Base-by-base conservation (phyloP, 106 monocot species). In the Acorus gramineus region DNA sequence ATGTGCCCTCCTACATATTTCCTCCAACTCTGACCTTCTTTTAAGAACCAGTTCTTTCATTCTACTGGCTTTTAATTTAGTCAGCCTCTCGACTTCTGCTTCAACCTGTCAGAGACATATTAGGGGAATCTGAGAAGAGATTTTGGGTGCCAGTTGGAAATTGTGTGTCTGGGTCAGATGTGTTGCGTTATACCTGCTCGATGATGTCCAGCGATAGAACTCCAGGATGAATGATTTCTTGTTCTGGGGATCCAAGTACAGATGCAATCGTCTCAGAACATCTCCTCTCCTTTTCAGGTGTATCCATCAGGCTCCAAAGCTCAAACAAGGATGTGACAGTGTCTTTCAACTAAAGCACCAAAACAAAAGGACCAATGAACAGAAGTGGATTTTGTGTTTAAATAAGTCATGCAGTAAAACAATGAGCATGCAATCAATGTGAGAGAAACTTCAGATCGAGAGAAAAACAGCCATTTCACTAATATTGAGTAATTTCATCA, bases 261-360 rank as follows among this genome's bases (percentile, higher is more conserved):
- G 65, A 73, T 46, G 70, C 71, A 14, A 91, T 55, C 67, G 67
- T 90, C 66, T 66, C 76, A 60, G 87, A 96, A 53, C 55, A 71
- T 42, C 54, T 58, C 53, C 71, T 82, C 59, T 91, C 87, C 72
- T 83, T 80, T 67, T 83, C 79, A 51, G 85, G 67, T 46, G 91
- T 83, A 59, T 87, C 90, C 95, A 95, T 87, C 50, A 96, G 61
- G 28, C 85, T 90, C 96, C 96, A 96, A 6, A 96, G 83, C 56
- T 87, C 72, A 42, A 76, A 68, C 11, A 96, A 67, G 7, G 73
- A 73, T 59, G 77, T 67, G 48, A 81, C 67, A 69, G 76, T 87
- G 66, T 90, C 87, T 72, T 77, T 75, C 71, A 96, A 67, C 91
- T 96, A 56, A 4, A 65, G 8, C n/a, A 56, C 54, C 11, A 55